A percentile compares a stretch with the other conserved stretches of the same genome.
These are phyloP conservation scores for Serendipita sp. DNA, from an alignment of 768 basidiomycete genomes.

Conservation along the genomic window DNA sequence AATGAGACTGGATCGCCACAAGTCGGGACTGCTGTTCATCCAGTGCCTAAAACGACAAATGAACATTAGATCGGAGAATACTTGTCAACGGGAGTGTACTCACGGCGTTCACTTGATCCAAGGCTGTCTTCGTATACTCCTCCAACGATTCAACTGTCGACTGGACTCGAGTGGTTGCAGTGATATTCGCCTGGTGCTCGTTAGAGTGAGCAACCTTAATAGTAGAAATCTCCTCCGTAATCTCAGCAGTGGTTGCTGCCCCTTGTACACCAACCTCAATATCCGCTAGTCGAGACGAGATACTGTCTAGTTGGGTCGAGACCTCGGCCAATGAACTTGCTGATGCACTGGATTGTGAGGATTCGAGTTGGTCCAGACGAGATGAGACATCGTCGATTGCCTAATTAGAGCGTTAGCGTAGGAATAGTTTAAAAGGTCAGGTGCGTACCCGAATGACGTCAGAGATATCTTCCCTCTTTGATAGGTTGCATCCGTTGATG, in stretches of 20 bases:
- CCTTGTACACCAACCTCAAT: not conserved
- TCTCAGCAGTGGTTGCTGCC: not conserved
- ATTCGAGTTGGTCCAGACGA: not conserved
- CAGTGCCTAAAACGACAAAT: not conserved
- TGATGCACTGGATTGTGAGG: not conserved
- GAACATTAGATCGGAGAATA: not conserved
- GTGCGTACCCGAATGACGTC: not conserved
- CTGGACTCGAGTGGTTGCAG: not conserved
- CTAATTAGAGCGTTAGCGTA: not conserved
- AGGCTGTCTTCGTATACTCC: not conserved
- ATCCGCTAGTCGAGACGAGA: not conserved
- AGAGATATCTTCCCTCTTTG: not conserved
- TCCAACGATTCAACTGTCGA: not conserved
- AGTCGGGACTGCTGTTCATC: slow-evolving; percentile 6
- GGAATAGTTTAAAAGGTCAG: not conserved
- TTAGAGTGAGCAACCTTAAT: not conserved
- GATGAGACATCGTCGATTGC: not conserved
- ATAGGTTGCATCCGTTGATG: too few species aligned
- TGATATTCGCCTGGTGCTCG: not conserved
- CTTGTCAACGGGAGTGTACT: not conserved
- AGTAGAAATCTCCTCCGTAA: not conserved
- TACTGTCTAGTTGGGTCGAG: not conserved
- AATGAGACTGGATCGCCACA: not conserved
- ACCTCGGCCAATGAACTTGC: not conserved
- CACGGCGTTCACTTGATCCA: slow-evolving; percentile 5